Percentiles rank a stretch among this genome's conserved stretches.
These are phyloP conservation scores for Scytalidium lignicola DNA, from an alignment of 2,329 filamentous ascomycete genomes.

Conservation along the genomic window DNA sequence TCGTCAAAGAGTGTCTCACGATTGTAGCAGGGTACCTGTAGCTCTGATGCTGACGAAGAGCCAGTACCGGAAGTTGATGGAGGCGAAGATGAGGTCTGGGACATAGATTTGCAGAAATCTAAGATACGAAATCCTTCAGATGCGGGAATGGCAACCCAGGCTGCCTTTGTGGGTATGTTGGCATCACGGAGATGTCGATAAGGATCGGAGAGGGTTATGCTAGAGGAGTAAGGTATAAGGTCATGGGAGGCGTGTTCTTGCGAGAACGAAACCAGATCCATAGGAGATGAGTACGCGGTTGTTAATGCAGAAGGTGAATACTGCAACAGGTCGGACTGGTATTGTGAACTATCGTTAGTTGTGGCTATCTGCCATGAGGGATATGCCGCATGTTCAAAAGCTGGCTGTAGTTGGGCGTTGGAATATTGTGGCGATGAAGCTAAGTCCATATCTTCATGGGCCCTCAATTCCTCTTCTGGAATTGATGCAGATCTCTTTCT, in stretches of 20 bases:
- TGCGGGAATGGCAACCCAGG: conserved; percentile 23
- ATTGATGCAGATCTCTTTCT: background rate
- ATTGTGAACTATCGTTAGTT: background rate
- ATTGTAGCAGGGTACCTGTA: conserved; percentile 21
- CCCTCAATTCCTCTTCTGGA: background rate
- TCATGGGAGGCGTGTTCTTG: background rate
- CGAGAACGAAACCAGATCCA: background rate
- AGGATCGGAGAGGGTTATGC: conserved; percentile 11
- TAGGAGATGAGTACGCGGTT: background rate
- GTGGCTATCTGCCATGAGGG: background rate
- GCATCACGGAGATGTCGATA: conserved; percentile 19
- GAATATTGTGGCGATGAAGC: background rate
- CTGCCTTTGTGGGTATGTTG: conserved; percentile 20
- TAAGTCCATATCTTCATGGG: background rate
- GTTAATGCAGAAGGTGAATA: background rate
- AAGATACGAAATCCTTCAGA: conserved; percentile 22
- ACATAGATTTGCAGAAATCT: conserved; percentile 20
- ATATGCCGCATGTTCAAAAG: too few species aligned
- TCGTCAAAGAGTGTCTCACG: conserved; percentile 25
- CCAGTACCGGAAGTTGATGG: background rate
- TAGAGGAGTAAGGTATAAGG: background rate
- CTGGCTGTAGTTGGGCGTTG: background rate
- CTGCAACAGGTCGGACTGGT: background rate
- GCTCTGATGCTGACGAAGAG: background rate
- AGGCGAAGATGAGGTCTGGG: background rate